Percentiles rank a stretch among this genome's conserved stretches.
phyloP scores from a whole-genome alignment of 768 basidiomycete species.

The Aureoboletus auriporus region DNA sequence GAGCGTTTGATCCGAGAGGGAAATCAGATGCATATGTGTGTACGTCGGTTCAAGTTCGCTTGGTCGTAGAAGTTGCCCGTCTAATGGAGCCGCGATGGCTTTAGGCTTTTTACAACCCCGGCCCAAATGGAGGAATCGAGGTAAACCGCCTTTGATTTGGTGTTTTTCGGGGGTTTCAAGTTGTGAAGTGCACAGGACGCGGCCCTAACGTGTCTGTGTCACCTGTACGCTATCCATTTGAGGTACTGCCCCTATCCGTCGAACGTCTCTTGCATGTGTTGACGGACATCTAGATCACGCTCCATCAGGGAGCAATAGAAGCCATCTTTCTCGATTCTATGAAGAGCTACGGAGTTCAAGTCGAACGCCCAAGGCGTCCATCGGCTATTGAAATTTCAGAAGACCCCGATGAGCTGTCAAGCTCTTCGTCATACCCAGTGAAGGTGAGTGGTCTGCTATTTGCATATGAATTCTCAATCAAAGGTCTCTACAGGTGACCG shows the following conservation, averaged over 20 bases:
- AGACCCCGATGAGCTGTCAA: conserved; percentile 36
- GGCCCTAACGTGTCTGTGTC: conserved; percentile 58
- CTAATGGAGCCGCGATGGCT: background rate
- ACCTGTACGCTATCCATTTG: conserved; percentile 67
- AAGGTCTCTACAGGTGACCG: conserved; percentile 15
- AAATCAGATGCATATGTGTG: conserved; percentile 66
- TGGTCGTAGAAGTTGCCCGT: no score
- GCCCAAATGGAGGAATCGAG: conserved; percentile 55
- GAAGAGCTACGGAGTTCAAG: conserved; percentile 23
- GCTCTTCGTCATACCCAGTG: conserved; percentile 27
- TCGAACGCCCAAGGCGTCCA: conserved; percentile 35
- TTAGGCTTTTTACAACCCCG: conserved; percentile 76
- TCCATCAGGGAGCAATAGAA: conserved; percentile 43
- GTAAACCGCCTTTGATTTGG: conserved; percentile 26
- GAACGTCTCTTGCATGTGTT: background rate
- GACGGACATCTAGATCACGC: conserved; percentile 23
- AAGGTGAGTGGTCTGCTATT: conserved; percentile 14
- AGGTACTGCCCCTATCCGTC: conserved; percentile 36
- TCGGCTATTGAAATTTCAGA: conserved; percentile 29
- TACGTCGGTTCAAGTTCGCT: conserved; percentile 29
- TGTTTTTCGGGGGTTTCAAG: background rate
- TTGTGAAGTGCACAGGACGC: conserved; percentile 53
- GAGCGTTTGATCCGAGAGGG: conserved; percentile 60
- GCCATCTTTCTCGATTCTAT: conserved; percentile 40
- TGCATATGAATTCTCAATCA: background rate